Base-by-base conservation (phyloP, 768 basidiomycete genomes). In the Kwoniella mangroviensis region DNA sequence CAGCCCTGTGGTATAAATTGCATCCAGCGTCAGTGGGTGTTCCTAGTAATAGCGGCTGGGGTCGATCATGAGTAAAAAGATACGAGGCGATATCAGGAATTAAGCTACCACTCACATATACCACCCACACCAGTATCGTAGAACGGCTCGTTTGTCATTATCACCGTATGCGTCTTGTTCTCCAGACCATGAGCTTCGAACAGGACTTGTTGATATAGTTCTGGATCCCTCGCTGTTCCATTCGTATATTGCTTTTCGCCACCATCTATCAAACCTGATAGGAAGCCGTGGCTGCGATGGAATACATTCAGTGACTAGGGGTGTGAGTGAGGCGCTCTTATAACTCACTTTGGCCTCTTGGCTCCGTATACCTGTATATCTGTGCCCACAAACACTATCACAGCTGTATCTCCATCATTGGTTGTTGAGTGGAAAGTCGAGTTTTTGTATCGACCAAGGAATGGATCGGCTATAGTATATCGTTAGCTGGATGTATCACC, bases 301-400 rank as follows among this genome's bases (percentile, higher is more conserved):
- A n/a, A n/a, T n/a, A n/a, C n/a, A n/a, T n/a, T n/a, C n/a, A n/a
- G n/a, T n/a, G n/a, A n/a, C n/a, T n/a, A n/a, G n/a, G n/a, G n/a
- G n/a, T n/a, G n/a, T n/a, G 45, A 28, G 42, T 45, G 21, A 43
- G 45, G 15, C 34, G 15, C 59, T 4, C 11, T 15, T 21, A 3
- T 49, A 3, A 53, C 63, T 63, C 52, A 63, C 63, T 63, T 63
- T 1, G 63, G 63, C 43, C 63, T 63, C 9, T 53, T 53, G 1
- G 63, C 63, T 26, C 63, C 63, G 15, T 28, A 63, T 2, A 63
- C 63, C 52, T 63, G 49, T 17, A 63, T 63, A 40, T 63, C 63
- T 0, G 63, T 63, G 1, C 63, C 63, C 10, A 63, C 40, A 63
- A 63, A 63, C 11, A 53, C 52, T 1, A 63, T 63, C 28, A 53